These are phyloP conservation scores for Blastocystis sp. DNA, from an alignment of 352 stramenopile genomes.

Conservation along the genomic window DNA sequence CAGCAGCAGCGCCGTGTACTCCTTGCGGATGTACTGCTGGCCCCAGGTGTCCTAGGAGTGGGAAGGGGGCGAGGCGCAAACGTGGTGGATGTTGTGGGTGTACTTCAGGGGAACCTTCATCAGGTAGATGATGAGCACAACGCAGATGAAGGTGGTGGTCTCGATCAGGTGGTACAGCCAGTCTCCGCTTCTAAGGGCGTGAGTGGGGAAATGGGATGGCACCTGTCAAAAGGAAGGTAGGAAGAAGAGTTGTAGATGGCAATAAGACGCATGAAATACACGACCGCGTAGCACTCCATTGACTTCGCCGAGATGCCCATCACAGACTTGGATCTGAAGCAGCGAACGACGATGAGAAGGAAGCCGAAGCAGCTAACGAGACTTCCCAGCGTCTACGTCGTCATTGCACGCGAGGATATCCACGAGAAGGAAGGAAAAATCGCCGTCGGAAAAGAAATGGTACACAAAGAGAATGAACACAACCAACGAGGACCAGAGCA, in stretches of 20 bases:
- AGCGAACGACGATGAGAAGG: slow-evolving; percentile 82
- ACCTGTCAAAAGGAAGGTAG: slow-evolving; percentile 81
- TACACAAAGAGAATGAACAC: slow-evolving; percentile 89
- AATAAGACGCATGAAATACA: slow-evolving; percentile 82
- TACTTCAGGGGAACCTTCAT: slow-evolving; percentile 81
- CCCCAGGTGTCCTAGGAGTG: slow-evolving; percentile 76
- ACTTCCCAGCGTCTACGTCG: slow-evolving; percentile 79
- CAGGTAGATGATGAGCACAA: slow-evolving; percentile 80
- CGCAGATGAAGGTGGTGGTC: slow-evolving; percentile 77
- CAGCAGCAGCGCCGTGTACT: slow-evolving; percentile 82
- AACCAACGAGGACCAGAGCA: slow-evolving; percentile 89
- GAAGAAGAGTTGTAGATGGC: slow-evolving; percentile 81
- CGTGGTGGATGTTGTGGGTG: slow-evolving; percentile 80
- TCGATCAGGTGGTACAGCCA: slow-evolving; percentile 83
- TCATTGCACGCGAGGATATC: not conserved
- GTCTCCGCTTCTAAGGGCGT: slow-evolving; percentile 73
- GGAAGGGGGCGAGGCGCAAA: not conserved
- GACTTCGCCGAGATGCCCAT: slow-evolving; percentile 80
- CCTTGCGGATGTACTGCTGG: slow-evolving; percentile 73
- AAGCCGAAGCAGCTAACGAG: slow-evolving; percentile 82
- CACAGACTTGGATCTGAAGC: slow-evolving; percentile 80
- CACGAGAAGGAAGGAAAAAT: slow-evolving; percentile 89
- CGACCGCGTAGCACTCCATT: slow-evolving; percentile 81
- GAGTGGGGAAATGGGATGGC: not conserved
- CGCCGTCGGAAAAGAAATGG: slow-evolving; percentile 90